Evolutionary conservation across 1,284 basidiomycete species (phyloP).

Genomic region (Amylostereum areolatum): DNA sequence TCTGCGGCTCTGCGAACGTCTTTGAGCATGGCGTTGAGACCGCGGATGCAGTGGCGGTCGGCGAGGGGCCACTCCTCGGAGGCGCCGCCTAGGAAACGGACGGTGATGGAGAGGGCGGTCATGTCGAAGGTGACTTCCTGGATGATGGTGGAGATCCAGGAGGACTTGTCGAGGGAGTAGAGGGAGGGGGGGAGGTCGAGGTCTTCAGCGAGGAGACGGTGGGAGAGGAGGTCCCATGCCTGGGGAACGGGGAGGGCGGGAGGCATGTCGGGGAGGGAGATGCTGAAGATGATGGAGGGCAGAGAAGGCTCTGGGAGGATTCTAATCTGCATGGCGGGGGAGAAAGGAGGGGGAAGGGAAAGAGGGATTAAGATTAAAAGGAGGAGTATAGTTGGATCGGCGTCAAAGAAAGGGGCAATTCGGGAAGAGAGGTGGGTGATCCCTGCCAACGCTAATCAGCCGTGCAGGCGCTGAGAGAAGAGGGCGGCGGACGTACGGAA

Average conservation of each 20-base stretch:
- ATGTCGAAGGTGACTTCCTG: constrained; percentile 59
- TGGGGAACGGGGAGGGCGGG: constrained; percentile 38
- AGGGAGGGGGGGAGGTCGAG: constrained; percentile 51
- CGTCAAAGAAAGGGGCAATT: too few species aligned
- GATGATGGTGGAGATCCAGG: constrained; percentile 49
- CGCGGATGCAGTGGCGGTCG: constrained; percentile 30
- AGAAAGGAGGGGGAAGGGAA: too few species aligned
- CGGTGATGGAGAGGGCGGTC: constrained; percentile 35
- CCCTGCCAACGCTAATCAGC: too few species aligned
- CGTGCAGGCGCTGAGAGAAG: too few species aligned
- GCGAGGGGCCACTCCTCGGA: constrained; percentile 42
- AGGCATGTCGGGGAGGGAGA: constrained; percentile 55
- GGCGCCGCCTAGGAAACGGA: constrained; percentile 52
- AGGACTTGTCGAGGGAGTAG: constrained; percentile 62
- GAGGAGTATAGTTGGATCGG: too few species aligned
- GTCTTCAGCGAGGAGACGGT: constrained; percentile 44
- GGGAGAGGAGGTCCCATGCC: constrained; percentile 53
- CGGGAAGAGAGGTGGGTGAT: too few species aligned
- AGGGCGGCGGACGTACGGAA: too few species aligned
- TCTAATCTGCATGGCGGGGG: constrained; percentile 56
- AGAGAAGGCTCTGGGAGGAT: constrained; percentile 50
- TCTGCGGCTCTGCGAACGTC: constrained; percentile 45
- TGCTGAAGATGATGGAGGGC: constrained; percentile 67
- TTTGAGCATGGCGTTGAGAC: constrained; percentile 42
- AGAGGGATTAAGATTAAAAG: too few species aligned